Conservation (phyloP, 495 filamentous ascomycete genomes). For the Neurospora sp. region DNA sequence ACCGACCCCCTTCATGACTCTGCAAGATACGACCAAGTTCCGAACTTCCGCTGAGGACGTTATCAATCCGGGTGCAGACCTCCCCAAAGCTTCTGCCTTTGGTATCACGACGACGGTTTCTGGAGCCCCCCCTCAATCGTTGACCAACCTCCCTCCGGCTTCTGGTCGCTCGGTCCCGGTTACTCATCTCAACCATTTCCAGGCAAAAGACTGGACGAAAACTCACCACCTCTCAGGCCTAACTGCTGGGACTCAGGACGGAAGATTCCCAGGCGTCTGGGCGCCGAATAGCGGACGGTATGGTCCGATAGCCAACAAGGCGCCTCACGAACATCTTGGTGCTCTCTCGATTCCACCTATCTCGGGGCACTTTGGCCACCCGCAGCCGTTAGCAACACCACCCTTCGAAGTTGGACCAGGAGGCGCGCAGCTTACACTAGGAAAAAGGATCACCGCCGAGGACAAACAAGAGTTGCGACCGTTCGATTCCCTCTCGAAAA, state of each 20-base stretch:
- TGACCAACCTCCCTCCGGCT: slow-evolving; percentile 2
- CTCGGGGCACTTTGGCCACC: neutral
- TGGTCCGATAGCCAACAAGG: slow-evolving; percentile 12
- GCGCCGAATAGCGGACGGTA: slow-evolving; percentile 11
- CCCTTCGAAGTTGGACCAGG: neutral
- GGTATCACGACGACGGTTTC: neutral
- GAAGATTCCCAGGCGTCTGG: slow-evolving; percentile 4
- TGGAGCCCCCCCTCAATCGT: neutral
- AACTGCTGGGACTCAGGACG: neutral
- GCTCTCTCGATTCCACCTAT: neutral
- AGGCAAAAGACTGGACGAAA: neutral
- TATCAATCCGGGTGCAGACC: slow-evolving; percentile 3
- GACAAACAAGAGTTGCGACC: slow-evolving; percentile 2
- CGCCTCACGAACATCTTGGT: slow-evolving; percentile 2
- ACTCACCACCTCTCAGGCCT: neutral
- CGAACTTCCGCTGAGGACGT: slow-evolving; percentile 6
- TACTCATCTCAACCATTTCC: slow-evolving; percentile 3
- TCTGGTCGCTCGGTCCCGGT: slow-evolving; percentile 5
- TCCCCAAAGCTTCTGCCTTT: slow-evolving; percentile 1
- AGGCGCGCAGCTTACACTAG: neutral
- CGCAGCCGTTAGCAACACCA: neutral
- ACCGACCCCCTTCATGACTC: slow-evolving; percentile 13
- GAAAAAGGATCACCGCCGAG: slow-evolving; percentile 9
- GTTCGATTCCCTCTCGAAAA: slow-evolving; percentile 15
- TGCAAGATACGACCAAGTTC: slow-evolving; percentile 6